Percentiles rank a stretch among this genome's conserved stretches.
Evolutionary conservation across 305 asterid species (phyloP).

Genomic region (Fraxinus velutina): DNA sequence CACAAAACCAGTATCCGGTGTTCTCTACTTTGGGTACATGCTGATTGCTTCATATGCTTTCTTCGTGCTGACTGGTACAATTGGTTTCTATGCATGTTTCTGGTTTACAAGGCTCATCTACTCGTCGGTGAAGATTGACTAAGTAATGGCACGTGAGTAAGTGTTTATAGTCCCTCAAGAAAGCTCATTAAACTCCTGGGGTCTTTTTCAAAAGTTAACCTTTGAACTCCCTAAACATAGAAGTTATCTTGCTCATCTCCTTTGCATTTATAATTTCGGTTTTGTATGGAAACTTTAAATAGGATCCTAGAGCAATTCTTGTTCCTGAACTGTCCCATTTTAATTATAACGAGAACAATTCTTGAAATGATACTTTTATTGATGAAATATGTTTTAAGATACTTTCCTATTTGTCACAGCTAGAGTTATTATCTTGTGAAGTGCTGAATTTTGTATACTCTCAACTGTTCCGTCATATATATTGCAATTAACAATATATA

Average conservation of each 20-base stretch:
- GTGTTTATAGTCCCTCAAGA: background rate
- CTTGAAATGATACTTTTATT: background rate
- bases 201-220: background rate
- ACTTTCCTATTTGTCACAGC: background rate
- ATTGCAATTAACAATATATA: background rate
- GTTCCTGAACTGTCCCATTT: background rate
- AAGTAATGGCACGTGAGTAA: background rate
- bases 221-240: background rate
- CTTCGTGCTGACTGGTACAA: slow-evolving; percentile 12
- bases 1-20: slow-evolving; percentile 9
- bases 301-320: background rate
- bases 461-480: background rate
- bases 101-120: slow-evolving; percentile 13
- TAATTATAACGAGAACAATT: background rate
- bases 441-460: background rate
- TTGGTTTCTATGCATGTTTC: slow-evolving; percentile 15
- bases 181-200: background rate
- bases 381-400: background rate
- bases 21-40: slow-evolving; percentile 12
- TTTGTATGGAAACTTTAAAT: background rate
- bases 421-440: background rate
- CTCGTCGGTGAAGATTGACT: slow-evolving; percentile 12
- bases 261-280: background rate
- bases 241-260: background rate
- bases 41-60: slow-evolving; percentile 15